Base-by-base conservation (phyloP, 2,329 filamentous ascomycete genomes). In the Phyllosticta paracitricarpa region DNA sequence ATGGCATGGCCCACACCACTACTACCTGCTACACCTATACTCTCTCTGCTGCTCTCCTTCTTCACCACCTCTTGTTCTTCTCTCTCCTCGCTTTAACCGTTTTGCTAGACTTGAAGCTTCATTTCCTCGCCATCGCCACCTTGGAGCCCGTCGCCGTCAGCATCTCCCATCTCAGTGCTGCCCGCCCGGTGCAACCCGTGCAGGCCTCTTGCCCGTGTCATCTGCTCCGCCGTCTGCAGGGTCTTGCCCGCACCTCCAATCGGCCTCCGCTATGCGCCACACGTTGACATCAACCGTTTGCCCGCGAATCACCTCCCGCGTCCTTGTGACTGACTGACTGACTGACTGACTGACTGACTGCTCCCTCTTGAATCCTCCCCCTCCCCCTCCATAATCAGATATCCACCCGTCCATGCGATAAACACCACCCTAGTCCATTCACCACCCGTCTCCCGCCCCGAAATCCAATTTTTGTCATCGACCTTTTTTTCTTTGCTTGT, bases 191-290 rank as follows among this genome's bases (percentile, higher is more conserved):
- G 33, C 33, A 40, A 40, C 33, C 33, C 14, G 14, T 22, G 19
- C 19, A 22, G 33, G 9, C 33, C 33, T 40, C 28, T 5, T 48
- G 48, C 52, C 24, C 52, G 58, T 54, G 58, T 60, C 58, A 60
- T 60, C 58, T 60, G 58, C 51, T 59, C 48, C 57, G 30, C 30
- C 57, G 30, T 59, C 57, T 59, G 57, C 57, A 59, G 57, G 57
- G 57, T 59, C 57, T 59, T 52, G 48, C 25, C 48, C 51, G 57
- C 48, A 28, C n/a, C n/a, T 19, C 57, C 57, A 58, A 58, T 58
- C 25, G 48, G 26, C 57, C 17, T 30, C 25, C 48, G 28, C 57
- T 24, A 58, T 58, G 57, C 48, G 57, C 57, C 57, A 58, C 57
- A 58, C 58, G 30, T 52, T 59, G 58, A 48, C 22, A 35, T 48